These are phyloP conservation scores for Metschnikowia lunata DNA, from an alignment of 805 yeast species.

Conservation along the genomic window DNA sequence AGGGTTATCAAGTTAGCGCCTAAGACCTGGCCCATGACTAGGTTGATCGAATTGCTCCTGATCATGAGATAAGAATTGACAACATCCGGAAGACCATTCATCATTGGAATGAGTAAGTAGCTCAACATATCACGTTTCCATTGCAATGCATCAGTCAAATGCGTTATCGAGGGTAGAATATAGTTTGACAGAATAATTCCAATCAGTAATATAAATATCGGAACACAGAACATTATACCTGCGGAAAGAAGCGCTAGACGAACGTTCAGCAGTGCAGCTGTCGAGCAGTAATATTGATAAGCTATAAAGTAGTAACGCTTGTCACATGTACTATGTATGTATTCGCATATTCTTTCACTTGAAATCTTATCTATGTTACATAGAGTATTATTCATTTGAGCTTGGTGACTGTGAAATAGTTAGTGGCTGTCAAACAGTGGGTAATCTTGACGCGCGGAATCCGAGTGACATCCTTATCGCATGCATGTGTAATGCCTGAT, in stretches of 20 bases:
- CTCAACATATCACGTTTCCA: conserved; percentile 29
- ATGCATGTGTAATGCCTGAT: conserved; percentile 2
- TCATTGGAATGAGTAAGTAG: conserved; percentile 32
- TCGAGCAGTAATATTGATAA: conserved; percentile 26
- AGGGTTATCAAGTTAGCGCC: conserved; percentile 33
- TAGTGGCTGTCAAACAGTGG: not conserved
- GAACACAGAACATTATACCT: not conserved
- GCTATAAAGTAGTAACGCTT: conserved; percentile 25
- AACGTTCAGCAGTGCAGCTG: conserved; percentile 13
- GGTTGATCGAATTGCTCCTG: conserved; percentile 24
- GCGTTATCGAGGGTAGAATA: conserved; percentile 28
- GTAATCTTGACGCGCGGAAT: too few relatives aligned
- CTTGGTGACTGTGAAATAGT: not conserved
- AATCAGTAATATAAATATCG: conserved; percentile 20
- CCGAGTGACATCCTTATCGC: not conserved
- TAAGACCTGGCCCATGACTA: conserved; percentile 36
- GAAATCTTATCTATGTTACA: conserved; percentile 4
- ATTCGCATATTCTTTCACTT: conserved; percentile 14
- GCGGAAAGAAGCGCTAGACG: not conserved
- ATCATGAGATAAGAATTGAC: conserved; percentile 32
- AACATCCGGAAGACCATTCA: conserved; percentile 37
- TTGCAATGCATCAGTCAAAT: conserved; percentile 20
- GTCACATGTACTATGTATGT: conserved; percentile 21
- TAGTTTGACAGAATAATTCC: conserved; percentile 34
- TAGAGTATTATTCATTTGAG: conserved; percentile 5